A percentile compares a stretch with the other conserved stretches of the same genome.
Evolutionary conservation across 2,329 filamentous ascomycete species (phyloP).

Genomic region (Sclerotinia spermophila): DNA sequence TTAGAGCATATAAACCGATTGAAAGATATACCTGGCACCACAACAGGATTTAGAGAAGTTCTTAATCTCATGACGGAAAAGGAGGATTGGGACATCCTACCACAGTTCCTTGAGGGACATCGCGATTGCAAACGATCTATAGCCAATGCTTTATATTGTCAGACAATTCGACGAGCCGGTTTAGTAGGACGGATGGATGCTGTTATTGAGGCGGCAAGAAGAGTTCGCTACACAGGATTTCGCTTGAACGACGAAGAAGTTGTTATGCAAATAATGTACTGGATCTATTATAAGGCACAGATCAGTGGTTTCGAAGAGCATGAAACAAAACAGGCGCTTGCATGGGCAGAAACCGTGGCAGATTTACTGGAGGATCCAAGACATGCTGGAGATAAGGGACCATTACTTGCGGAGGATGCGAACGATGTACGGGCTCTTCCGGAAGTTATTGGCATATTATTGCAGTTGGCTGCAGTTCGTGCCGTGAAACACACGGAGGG

Average conservation of each 20-base stretch:
- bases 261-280: conserved; percentile 25
- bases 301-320: conserved; percentile 25
- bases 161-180: conserved; percentile 25
- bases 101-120: conserved; percentile 35
- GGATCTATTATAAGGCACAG: conserved; percentile 29
- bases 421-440: conserved; percentile 41
- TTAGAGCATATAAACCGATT: conserved; percentile 31
- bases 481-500: conserved; percentile 39
- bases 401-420: not conserved
- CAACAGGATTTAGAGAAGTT: conserved; percentile 20
- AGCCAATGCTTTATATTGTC: not conserved
- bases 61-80: conserved; percentile 35
- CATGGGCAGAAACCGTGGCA: conserved; percentile 33
- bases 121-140: conserved; percentile 19
- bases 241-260: conserved; percentile 23
- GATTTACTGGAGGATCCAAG: conserved; percentile 32
- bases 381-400: conserved; percentile 25
- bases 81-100: conserved; percentile 37
- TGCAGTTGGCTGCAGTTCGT: conserved; percentile 45
- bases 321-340: conserved; percentile 32
- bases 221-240: conserved; percentile 32
- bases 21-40: conserved; percentile 26
- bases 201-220: conserved; percentile 34
- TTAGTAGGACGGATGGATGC: conserved; percentile 29
- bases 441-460: conserved; percentile 41